Evolutionary conservation across 2,329 filamentous ascomycete genomes (phyloP), one percentile per base, ranked within the genome.

Genomic region (Chaetomium strumarium): DNA sequence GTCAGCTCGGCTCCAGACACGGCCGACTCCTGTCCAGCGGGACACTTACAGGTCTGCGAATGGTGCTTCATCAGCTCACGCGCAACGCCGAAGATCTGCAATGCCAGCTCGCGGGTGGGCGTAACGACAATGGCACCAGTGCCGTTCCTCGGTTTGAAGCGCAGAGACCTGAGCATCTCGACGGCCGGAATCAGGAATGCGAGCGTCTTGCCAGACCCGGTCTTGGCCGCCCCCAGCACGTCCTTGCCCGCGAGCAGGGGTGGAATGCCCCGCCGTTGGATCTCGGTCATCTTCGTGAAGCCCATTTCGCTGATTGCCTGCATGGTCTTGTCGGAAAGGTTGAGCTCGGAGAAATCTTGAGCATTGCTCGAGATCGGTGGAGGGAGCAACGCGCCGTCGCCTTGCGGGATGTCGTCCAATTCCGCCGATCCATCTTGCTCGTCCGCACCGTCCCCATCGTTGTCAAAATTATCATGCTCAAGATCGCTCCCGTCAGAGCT

Each of bases 41-140:
- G 29, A 29, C 12, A 42, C 57, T 20, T 48, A 58, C 52, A 67
- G 49, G 60, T 58, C 46, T 83, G 92, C n/a, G 88, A 92, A 73
- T 97, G 91, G 70, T 90, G 82, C 60, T 85, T 84, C 86, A 97
- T 91, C 49, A 99, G 80, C 72, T 97, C 92, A 53, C 90, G 78
- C 1, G 92, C 93, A 30, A 97, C 93, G 56, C 90, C 90, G 64
- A 96, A 97, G 58, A 97, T 97, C 69, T 97, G 93, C 36, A 97
- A 80, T 0, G 93, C 93, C 55, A 97, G 74, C 73, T 99, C 93
- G 66, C 93, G 83, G 0, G 93, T 99, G 1, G 92, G 92, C 11
- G 91, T 93, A 31, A 97, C 87, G 17, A 97, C 83, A 60, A 97
- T 86, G 51, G 92, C 92, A 65, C 93, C 93, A 44, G 89, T 92